phyloP scores from a whole-genome alignment of 2,329 filamentous ascomycete species.

The Aspergillus puulaauensis region DNA sequence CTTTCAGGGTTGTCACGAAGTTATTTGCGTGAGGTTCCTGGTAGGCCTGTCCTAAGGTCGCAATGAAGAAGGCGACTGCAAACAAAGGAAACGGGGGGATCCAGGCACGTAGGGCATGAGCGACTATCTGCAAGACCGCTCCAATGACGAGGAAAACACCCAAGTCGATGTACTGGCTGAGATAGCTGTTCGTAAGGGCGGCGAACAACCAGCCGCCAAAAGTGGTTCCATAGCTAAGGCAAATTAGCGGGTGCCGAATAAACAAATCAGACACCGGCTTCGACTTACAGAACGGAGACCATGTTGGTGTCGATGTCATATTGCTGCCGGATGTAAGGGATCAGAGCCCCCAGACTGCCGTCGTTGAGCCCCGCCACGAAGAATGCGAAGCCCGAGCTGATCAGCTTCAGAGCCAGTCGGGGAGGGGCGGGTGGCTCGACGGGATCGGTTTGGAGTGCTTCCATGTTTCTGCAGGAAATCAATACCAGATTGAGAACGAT shows the following conservation, averaged over 20 bases:
- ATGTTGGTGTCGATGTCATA: slow-evolving; percentile 56
- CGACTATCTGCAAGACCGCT: slow-evolving; percentile 51
- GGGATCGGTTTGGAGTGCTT: not conserved
- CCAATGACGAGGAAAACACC: slow-evolving; percentile 59
- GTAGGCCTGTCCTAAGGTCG: slow-evolving; percentile 60
- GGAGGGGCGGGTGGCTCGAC: not conserved
- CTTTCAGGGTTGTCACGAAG: slow-evolving; percentile 54
- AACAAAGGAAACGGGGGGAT: slow-evolving; percentile 58
- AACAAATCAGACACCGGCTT: no score
- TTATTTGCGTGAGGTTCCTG: slow-evolving; percentile 66
- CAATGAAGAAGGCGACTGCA: slow-evolving; percentile 58
- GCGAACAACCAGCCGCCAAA: slow-evolving; percentile 62
- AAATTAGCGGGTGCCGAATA: not conserved
- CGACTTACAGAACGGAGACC: slow-evolving; percentile 50
- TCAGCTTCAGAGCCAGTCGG: slow-evolving; percentile 45
- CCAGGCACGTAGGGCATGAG: slow-evolving; percentile 55
- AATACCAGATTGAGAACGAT: no score
- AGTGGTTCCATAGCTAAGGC: slow-evolving; percentile 52
- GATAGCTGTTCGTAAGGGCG: slow-evolving; percentile 51
- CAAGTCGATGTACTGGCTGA: slow-evolving; percentile 53
- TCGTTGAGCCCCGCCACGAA: slow-evolving; percentile 67
- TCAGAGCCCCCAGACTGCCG: slow-evolving; percentile 61
- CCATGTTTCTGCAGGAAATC: not conserved
- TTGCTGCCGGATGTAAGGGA: slow-evolving; percentile 61
- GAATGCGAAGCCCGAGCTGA: slow-evolving; percentile 61